Evolutionary conservation across 805 yeast species (phyloP).

Genomic region (Debaryomyces prosopidis): DNA sequence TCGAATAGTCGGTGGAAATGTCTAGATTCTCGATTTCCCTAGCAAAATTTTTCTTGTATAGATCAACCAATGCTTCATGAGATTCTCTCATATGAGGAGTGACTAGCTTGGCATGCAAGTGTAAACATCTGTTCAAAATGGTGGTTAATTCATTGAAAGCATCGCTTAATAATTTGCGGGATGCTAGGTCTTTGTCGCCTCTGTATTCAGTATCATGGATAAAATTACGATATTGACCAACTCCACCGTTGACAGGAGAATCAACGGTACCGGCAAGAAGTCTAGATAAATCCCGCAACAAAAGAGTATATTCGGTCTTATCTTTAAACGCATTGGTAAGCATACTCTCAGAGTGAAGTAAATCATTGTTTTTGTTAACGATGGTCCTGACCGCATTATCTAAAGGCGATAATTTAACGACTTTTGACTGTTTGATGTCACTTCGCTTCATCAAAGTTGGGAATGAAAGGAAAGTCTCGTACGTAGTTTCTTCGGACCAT

Average conservation of each 20-base stretch:
- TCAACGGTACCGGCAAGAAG: constrained; percentile 83
- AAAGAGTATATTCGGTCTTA: constrained; percentile 45
- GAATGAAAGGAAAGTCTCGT: constrained; percentile 72
- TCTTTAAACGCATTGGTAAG: constrained; percentile 54
- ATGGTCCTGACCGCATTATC: constrained; percentile 77
- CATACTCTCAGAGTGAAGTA: constrained; percentile 65
- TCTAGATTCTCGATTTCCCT: constrained; percentile 56
- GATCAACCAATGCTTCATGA: constrained; percentile 64
- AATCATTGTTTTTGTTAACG: constrained; percentile 66
- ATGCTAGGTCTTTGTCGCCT: constrained; percentile 29
- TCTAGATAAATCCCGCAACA: constrained; percentile 67
- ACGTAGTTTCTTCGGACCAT: constrained; percentile 88
- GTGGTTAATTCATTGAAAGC: constrained; percentile 70
- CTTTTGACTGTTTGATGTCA: constrained; percentile 54
- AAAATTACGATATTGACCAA: constrained; percentile 76
- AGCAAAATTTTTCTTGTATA: constrained; percentile 67
- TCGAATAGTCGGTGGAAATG: constrained; percentile 31
- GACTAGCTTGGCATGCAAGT: constrained; percentile 66
- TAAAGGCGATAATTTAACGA: constrained; percentile 72
- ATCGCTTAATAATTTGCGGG: constrained; percentile 37
- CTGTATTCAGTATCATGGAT: constrained; percentile 43
- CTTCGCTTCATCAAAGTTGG: constrained; percentile 88
- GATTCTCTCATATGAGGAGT: constrained; percentile 56
- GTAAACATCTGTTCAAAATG: constrained; percentile 64
- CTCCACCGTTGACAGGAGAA: constrained; percentile 92